Evolutionary conservation across 1,284 basidiomycete genomes (phyloP), one percentile per base, ranked within the genome.

Genomic region (Fomes fomentarius): DNA sequence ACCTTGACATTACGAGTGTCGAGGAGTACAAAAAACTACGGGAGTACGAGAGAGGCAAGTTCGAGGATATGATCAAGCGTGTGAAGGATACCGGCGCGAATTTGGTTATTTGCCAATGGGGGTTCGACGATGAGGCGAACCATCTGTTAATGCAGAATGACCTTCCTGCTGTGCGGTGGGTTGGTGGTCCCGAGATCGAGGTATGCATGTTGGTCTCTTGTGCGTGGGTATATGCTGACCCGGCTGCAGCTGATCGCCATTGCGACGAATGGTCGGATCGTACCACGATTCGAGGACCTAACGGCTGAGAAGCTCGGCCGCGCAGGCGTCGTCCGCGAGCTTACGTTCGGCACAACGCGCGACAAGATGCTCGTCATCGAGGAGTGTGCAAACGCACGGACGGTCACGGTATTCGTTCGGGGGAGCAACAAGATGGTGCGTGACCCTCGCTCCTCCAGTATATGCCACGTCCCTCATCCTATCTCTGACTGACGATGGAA

Each of bases 311-410:
- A 99, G 76, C 84, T 99, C 12, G 97, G 97, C 17, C 85, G 83
- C 57, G 96, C 96, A 1, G 96, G 96, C 19, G 74, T 97, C 50
- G 96, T 99, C 3, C 86, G 94, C 38, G 96, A 99, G 74, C 75
- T 99, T 40, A 86, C 92, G 4, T 99, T 99, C 71, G 97, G 97
- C 48, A 99, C 96, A 8, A 99, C 96, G 14, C 84, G 93, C 61
- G 96, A 99, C 74, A 97, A 97, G 80, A 99, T 99, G 97, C 83
- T 99, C 55, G 91, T 99, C 60, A 96, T 99, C 65, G 96, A 99
- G 73, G 94, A 99, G 69, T 98, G 96, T 67, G 96, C 96, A 48
- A 99, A 99, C 75, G 87, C 92, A 12, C 86, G 95, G 48, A 96
- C 97, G 22, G 96, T 98, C 37, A 99, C 96, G 8, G 89, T 99